Evolutionary conservation across 2,329 filamentous ascomycete genomes (phyloP).

Genomic region (Tolypocladium pustulatum): DNA sequence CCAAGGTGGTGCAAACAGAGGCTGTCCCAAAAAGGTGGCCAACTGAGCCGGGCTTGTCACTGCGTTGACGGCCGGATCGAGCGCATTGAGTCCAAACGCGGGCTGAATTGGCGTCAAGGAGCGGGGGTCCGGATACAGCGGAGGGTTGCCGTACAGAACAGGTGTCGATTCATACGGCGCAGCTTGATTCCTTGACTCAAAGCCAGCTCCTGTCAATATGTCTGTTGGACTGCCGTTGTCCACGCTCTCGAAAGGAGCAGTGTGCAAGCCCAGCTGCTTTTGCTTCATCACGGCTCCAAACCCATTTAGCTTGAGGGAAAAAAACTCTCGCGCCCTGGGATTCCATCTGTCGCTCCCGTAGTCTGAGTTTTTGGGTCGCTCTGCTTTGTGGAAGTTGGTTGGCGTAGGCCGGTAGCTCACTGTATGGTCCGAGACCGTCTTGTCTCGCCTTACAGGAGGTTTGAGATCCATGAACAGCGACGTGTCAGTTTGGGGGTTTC

Average conservation of each 20-base stretch:
- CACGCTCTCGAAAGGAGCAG: not conserved
- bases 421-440: conserved; percentile 6
- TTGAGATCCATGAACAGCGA: too few relatives aligned
- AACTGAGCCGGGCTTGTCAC: not conserved
- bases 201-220: not conserved
- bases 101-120: not conserved
- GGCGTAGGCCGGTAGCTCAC: not conserved
- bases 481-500: not conserved
- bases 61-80: not conserved
- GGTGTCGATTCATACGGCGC: not conserved
- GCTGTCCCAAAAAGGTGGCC: not conserved
- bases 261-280: not conserved
- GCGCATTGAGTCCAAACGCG: not conserved
- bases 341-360: conserved; percentile 2
- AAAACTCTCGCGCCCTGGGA: conserved; percentile 9
- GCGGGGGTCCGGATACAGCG: not conserved
- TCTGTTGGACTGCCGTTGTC: not conserved
- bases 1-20: not conserved
- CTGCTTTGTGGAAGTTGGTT: not conserved
- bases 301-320: conserved; percentile 1
- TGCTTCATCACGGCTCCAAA: not conserved
- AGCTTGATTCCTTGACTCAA: not conserved
- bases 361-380: not conserved
- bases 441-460: conserved; percentile 1
- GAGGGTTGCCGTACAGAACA: not conserved